These are phyloP conservation scores for Apiotrichum domesticum DNA, from an alignment of 1,284 basidiomycete species.

Conservation along the genomic window DNA sequence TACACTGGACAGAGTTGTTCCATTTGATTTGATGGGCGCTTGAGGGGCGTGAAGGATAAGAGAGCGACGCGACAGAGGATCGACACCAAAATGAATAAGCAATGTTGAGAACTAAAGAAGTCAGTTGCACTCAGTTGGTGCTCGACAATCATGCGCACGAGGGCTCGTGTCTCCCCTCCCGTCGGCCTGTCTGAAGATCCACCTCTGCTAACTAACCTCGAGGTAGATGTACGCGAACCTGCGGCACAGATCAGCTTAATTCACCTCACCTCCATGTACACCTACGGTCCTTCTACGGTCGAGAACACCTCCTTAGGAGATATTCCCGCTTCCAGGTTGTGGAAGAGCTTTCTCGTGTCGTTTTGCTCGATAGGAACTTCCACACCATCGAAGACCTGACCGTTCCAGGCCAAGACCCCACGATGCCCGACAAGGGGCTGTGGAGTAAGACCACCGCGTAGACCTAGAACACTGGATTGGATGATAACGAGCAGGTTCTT, in stretches of 20 bases:
- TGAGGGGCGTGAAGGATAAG: conserved; percentile 54
- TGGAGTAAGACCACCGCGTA: conserved; percentile 61
- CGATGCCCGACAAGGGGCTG: conserved; percentile 62
- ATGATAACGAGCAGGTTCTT: conserved; percentile 47
- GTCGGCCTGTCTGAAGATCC: too few relatives aligned
- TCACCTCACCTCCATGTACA: conserved; percentile 15
- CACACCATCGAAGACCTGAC: conserved; percentile 78
- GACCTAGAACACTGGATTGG: conserved; percentile 69
- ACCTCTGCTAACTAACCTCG: conserved; percentile 51
- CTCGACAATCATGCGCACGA: too few relatives aligned
- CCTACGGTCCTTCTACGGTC: conserved; percentile 79
- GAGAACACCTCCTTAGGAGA: conserved; percentile 55
- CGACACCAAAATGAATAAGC: conserved; percentile 70
- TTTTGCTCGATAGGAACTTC: conserved; percentile 64
- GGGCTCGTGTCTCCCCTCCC: too few relatives aligned
- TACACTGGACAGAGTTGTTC: neutral
- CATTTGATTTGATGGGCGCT: neutral
- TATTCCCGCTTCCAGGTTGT: conserved; percentile 51
- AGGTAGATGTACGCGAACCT: conserved; percentile 82
- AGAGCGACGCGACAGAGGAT: conserved; percentile 86
- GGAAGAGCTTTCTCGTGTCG: conserved; percentile 67
- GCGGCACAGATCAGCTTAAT: neutral
- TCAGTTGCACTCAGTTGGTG: neutral
- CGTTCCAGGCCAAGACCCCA: conserved; percentile 80
- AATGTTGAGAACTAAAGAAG: conserved; percentile 45